Evolutionary conservation across 2,329 filamentous ascomycete species (phyloP).

Genomic region (Penicillium sp.): DNA sequence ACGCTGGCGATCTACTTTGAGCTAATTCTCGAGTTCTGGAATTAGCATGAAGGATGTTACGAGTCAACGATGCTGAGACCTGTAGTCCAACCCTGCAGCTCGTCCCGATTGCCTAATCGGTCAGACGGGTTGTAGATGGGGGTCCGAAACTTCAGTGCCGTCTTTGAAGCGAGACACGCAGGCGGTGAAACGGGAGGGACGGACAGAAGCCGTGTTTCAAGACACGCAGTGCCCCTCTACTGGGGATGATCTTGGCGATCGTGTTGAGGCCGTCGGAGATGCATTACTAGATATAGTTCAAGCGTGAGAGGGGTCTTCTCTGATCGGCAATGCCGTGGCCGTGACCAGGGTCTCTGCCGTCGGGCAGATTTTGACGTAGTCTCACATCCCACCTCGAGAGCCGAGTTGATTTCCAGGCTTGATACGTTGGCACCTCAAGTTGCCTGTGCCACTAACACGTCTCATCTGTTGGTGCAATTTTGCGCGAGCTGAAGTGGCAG

Average conservation of each 20-base stretch:
- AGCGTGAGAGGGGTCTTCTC: neutral
- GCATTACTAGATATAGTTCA: conserved; percentile 14
- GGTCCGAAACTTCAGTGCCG: conserved; percentile 6
- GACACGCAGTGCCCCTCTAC: conserved; percentile 1
- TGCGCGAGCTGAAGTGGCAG: neutral
- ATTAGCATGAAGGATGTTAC: no score
- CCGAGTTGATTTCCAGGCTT: neutral
- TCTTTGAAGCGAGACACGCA: conserved; percentile 9
- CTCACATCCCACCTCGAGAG: neutral
- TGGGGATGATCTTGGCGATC: conserved; percentile 5
- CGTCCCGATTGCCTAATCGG: neutral
- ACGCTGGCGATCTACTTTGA: conserved; percentile 46
- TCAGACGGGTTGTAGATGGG: neutral
- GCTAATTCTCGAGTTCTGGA: neutral
- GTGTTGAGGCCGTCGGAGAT: conserved; percentile 8
- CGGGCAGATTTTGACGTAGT: neutral
- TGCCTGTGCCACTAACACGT: neutral
- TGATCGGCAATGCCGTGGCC: neutral
- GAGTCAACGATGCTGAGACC: no score
- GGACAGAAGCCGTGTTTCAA: conserved; percentile 8
- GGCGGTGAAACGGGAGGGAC: neutral
- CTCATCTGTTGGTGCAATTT: neutral
- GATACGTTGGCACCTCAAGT: neutral
- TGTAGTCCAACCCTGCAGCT: neutral
- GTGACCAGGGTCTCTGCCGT: neutral